A percentile compares a stretch with the other conserved stretches of the same genome.
Conservation (phyloP, 2,329 filamentous ascomycete genomes). For the Leptosphaerulina australis region DNA sequence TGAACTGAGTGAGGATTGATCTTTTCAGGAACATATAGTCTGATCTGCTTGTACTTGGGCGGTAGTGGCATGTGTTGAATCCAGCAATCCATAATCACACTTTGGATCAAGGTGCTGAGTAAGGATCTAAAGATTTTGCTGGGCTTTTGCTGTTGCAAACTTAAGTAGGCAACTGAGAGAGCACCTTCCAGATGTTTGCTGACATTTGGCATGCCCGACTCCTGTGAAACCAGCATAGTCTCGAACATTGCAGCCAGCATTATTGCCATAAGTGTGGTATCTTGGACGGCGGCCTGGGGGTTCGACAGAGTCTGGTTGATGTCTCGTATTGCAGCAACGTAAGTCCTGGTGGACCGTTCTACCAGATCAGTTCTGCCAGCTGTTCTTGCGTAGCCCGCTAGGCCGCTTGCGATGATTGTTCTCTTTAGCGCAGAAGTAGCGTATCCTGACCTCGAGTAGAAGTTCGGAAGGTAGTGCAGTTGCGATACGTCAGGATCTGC, state of each 20-base stretch:
- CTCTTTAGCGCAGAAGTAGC: constrained; percentile 23
- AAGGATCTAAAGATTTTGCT: constrained; percentile 22
- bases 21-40: constrained; percentile 11
- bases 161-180: constrained; percentile 32
- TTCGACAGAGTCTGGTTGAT: constrained; percentile 30
- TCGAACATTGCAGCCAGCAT: constrained; percentile 39
- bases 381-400: constrained; percentile 33
- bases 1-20: constrained; percentile 17
- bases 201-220: constrained; percentile 28
- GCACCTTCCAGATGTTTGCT: constrained; percentile 38
- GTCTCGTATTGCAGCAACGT: constrained; percentile 29
- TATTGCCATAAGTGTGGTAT: constrained; percentile 34
- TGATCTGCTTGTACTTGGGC: constrained; percentile 20
- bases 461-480: constrained; percentile 33
- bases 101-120: constrained; percentile 27
- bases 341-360: constrained; percentile 25
- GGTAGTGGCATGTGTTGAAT: constrained; percentile 32
- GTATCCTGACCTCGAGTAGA: constrained; percentile 26
- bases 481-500: constrained; percentile 28
- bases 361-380: constrained; percentile 23
- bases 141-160: constrained; percentile 20
- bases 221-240: constrained; percentile 27
- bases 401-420: constrained; percentile 32
- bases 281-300: constrained; percentile 18
- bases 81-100: constrained; percentile 36